Percentiles rank a stretch among this genome's conserved stretches.
Evolutionary conservation across 1,284 basidiomycete species (phyloP).

Genomic region (Leucoagaricus sp.): DNA sequence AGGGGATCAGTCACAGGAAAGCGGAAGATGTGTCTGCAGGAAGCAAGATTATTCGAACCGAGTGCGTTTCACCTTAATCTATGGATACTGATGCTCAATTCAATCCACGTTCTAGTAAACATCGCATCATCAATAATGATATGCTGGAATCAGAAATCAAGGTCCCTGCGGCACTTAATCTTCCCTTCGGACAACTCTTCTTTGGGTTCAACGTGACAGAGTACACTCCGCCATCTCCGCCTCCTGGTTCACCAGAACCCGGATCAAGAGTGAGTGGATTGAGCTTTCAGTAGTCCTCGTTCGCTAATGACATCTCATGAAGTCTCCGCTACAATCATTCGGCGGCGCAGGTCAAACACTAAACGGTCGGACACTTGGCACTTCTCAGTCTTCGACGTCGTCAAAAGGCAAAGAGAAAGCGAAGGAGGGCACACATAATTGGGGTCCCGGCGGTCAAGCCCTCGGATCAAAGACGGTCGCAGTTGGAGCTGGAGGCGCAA

Average conservation of each 20-base stretch:
- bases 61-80: slow-evolving; percentile 53
- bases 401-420: slow-evolving; percentile 45
- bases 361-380: slow-evolving; percentile 41
- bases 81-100: neutral
- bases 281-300: neutral
- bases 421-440: slow-evolving; percentile 32
- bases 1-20: slow-evolving; percentile 82
- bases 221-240: slow-evolving; percentile 53
- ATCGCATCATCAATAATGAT: slow-evolving; percentile 84
- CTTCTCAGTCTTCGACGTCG: slow-evolving; percentile 32
- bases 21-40: slow-evolving; percentile 77
- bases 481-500: slow-evolving; percentile 55
- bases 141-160: slow-evolving; percentile 75
- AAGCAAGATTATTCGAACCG: slow-evolving; percentile 88
- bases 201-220: slow-evolving; percentile 85
- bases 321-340: slow-evolving; percentile 44
- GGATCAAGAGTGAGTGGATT: slow-evolving; percentile 26
- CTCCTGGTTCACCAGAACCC: slow-evolving; percentile 27
- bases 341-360: slow-evolving; percentile 54
- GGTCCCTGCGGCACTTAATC: slow-evolving; percentile 87
- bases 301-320: neutral
- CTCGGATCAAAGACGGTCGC: slow-evolving; percentile 40
- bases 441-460: slow-evolving; percentile 59
- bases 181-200: slow-evolving; percentile 93
- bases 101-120: slow-evolving; percentile 57